Evolutionary conservation across 1,139 yeast genomes (phyloP).

Genomic region (Yamadazyma mexicana): DNA sequence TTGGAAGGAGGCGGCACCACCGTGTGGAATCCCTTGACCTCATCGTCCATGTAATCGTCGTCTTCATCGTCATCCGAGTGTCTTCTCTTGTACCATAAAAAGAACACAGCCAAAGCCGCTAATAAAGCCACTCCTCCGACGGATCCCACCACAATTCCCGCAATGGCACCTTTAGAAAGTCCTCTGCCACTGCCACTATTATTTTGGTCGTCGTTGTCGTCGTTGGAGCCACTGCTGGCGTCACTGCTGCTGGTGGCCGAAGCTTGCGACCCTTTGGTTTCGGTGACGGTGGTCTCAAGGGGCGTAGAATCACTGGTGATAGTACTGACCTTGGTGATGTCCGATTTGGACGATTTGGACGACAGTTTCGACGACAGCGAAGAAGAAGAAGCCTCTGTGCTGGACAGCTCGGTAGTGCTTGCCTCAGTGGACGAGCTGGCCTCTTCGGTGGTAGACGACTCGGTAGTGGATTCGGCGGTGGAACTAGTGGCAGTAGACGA

Average conservation of each 20-base stretch:
- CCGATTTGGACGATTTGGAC: conserved; percentile 9
- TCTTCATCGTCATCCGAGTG: conserved; percentile 35
- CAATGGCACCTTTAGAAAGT: conserved; percentile 66
- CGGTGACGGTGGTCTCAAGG: conserved; percentile 23
- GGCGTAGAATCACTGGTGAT: conserved; percentile 22
- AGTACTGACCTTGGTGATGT: conserved; percentile 21
- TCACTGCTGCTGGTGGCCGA: background rate
- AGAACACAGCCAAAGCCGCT: conserved; percentile 37
- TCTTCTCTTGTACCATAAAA: conserved; percentile 42
- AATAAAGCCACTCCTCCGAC: conserved; percentile 50
- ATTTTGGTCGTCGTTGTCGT: conserved; percentile 5
- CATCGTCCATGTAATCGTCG: conserved; percentile 21
- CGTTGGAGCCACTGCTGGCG: conserved; percentile 6
- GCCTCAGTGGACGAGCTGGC: no score
- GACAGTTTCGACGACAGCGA: background rate
- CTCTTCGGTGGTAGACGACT: conserved; percentile 10
- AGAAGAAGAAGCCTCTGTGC: conserved; percentile 11
- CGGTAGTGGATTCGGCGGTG: no score
- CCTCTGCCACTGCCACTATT: conserved; percentile 15
- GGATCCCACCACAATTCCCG: conserved; percentile 69
- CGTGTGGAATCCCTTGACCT: conserved; percentile 17
- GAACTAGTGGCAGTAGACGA: conserved; percentile 4
- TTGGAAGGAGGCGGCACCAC: conserved; percentile 33
- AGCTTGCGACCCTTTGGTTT: conserved; percentile 17
- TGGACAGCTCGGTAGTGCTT: no score